A percentile compares a stretch with the other conserved stretches of the same genome.
Conservation (phyloP, 495 filamentous ascomycete genomes). For the Melanomma pulvis-pyrius region DNA sequence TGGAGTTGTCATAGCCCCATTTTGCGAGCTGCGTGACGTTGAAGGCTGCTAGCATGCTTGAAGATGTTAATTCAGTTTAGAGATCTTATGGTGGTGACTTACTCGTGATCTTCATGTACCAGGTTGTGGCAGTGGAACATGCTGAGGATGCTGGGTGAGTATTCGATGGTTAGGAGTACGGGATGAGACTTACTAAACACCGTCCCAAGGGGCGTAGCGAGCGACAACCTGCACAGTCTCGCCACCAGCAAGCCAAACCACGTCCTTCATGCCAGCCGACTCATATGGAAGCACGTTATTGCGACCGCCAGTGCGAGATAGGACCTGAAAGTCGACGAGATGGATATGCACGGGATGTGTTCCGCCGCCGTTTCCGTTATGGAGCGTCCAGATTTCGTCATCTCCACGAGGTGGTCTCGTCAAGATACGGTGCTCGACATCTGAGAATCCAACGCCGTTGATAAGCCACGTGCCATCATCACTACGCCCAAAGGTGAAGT, state of each 20-base stretch:
- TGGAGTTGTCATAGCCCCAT: constrained; percentile 53
- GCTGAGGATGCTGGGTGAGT: not conserved
- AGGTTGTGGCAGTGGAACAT: constrained; percentile 54
- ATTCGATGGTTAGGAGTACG: not conserved
- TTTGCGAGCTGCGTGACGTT: constrained; percentile 54
- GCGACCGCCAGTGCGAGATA: constrained; percentile 49
- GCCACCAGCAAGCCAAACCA: constrained; percentile 53
- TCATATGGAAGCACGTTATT: constrained; percentile 53
- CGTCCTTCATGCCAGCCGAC: constrained; percentile 54
- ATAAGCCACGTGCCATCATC: constrained; percentile 51
- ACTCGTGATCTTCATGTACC: constrained; percentile 61
- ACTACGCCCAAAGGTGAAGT: constrained; percentile 54
- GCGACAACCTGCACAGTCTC: constrained; percentile 56
- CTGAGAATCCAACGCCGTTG: constrained; percentile 55
- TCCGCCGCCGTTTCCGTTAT: constrained; percentile 16
- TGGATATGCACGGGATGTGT: constrained; percentile 56
- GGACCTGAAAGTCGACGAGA: constrained; percentile 60
- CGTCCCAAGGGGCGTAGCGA: constrained; percentile 57
- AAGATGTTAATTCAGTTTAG: not conserved
- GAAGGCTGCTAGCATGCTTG: constrained; percentile 61
- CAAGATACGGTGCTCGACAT: constrained; percentile 55
- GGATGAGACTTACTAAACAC: constrained; percentile 49
- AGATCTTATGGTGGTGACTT: not conserved
- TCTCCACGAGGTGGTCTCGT: constrained; percentile 53
- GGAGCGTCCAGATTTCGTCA: constrained; percentile 55